Percentiles rank a stretch among this genome's conserved stretches.
phyloP scores from a whole-genome alignment of 2,329 filamentous ascomycete genomes.

The Aspergillus sp. region DNA sequence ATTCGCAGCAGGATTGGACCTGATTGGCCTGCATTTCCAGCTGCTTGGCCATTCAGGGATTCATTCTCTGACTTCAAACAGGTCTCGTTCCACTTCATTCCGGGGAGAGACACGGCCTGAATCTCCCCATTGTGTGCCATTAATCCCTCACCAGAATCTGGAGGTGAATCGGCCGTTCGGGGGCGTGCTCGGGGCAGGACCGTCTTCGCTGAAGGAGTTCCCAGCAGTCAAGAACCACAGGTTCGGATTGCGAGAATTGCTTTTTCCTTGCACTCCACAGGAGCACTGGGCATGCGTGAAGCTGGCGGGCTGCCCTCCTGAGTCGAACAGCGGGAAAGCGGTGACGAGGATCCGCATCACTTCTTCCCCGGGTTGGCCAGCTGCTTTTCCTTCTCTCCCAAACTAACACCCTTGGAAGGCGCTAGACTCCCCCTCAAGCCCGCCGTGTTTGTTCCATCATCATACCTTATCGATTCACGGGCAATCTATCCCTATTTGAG shows the following conservation, averaged over 20 bases:
- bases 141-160: neutral
- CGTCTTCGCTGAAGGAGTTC: neutral
- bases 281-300: neutral
- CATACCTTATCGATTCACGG: conserved; percentile 5
- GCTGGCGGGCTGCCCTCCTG: neutral
- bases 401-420: neutral
- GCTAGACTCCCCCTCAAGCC: conserved; percentile 1
- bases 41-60: neutral
- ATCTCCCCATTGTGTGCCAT: neutral
- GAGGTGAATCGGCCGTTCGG: neutral
- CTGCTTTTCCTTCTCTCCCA: conserved; percentile 6
- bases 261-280: neutral
- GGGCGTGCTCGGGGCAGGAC: neutral
- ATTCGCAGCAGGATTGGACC: neutral
- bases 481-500: conserved; percentile 11
- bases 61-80: conserved; percentile 1
- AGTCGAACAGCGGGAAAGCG: conserved; percentile 17
- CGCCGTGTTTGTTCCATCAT: neutral
- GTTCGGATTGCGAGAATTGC: neutral
- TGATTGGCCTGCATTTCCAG: conserved; percentile 2
- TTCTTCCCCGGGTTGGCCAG: conserved; percentile 14
- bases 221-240: neutral
- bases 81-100: neutral
- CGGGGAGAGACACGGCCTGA: neutral
- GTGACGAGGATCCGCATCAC: conserved; percentile 25